These are phyloP conservation scores for Suillus cothurnatus DNA, from an alignment of 768 basidiomycete genomes.

Conservation along the genomic window DNA sequence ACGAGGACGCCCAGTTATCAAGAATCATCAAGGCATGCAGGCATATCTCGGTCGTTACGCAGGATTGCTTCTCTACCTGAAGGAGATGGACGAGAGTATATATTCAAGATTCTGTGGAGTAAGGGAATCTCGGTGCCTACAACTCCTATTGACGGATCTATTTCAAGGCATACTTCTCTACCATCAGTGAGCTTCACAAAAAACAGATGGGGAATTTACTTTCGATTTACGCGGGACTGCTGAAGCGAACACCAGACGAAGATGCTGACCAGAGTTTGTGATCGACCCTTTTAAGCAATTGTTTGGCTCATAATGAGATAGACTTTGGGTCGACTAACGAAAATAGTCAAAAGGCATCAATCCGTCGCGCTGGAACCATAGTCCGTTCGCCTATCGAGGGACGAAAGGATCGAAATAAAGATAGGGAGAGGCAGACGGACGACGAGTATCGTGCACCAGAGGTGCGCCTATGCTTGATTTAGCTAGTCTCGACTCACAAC, in stretches of 20 bases:
- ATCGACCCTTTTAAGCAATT: background rate
- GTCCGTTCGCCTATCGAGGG: constrained; percentile 76
- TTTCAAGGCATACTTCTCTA: constrained; percentile 87
- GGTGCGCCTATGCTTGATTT: constrained; percentile 40
- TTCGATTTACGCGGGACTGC: constrained; percentile 51
- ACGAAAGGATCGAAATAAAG: constrained; percentile 43
- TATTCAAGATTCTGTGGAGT: constrained; percentile 93
- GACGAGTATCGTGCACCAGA: constrained; percentile 73
- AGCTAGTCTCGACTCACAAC: background rate
- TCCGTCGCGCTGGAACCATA: constrained; percentile 83
- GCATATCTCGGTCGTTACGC: constrained; percentile 84
- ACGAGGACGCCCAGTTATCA: constrained; percentile 48
- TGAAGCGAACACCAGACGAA: constrained; percentile 74
- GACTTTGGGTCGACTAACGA: constrained; percentile 41
- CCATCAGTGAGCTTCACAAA: constrained; percentile 79
- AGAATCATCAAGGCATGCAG: constrained; percentile 76
- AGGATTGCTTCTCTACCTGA: constrained; percentile 88
- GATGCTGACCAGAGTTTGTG: constrained; percentile 69
- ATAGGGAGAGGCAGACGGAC: constrained; percentile 53
- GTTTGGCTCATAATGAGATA: constrained; percentile 22
- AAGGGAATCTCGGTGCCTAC: constrained; percentile 30
- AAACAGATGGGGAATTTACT: constrained; percentile 80
- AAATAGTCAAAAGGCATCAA: constrained; percentile 54
- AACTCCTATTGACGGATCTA: constrained; percentile 4
- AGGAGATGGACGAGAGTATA: constrained; percentile 91